Evolutionary conservation across 148 eudicot species (phyloP), one percentile per base, ranked within the genome.

Genomic region (Arctostaphylos glauca): DNA sequence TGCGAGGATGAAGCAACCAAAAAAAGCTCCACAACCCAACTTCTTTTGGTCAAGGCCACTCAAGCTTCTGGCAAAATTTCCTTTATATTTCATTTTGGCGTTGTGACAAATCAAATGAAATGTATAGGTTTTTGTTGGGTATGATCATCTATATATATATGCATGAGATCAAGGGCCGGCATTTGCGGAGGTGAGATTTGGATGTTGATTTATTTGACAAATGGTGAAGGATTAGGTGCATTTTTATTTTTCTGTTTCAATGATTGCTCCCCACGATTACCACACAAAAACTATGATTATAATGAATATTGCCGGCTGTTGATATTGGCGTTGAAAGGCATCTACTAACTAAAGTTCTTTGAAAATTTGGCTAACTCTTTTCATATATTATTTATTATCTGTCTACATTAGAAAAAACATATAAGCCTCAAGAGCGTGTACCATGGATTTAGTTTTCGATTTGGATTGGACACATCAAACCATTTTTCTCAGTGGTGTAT

Each of bases 31-130:
- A 18, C 56, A 85, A 5, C 83, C 82, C 38, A 87, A 31, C 83
- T 78, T 85, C 68, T 80, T 87, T 50, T 74, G 83, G 8, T 81
- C 85, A 62, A 77, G 84, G 46, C 67, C 50, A 58, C 84, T 81
- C 18, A 87, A 87, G 75, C 89, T 85, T 81, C 83, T 83, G 2
- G 79, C 84, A 0, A 87, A 77, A 2, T 85, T 72, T 1, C 80
- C 38, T 3, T 79, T 80, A 55, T 85, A 81, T 18, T 16, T 78
- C 89, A 85, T 87, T 66, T 41, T 47, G 12, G 21, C 46, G 3
- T 1, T 12, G 8, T 12, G 52, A 6, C 15, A 9, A 6, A 9
- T n/a, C 1, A 9, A 6, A 72, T 16, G 6, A 72, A 43, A 47
- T 74, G 9, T 62, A 62, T 62, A 62, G 12, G 19, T 62, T 5